Percentiles rank a stretch among this genome's conserved stretches.
Evolutionary conservation across 148 eudicot genomes (phyloP).

Genomic region (Fagopyrum esculentum): DNA sequence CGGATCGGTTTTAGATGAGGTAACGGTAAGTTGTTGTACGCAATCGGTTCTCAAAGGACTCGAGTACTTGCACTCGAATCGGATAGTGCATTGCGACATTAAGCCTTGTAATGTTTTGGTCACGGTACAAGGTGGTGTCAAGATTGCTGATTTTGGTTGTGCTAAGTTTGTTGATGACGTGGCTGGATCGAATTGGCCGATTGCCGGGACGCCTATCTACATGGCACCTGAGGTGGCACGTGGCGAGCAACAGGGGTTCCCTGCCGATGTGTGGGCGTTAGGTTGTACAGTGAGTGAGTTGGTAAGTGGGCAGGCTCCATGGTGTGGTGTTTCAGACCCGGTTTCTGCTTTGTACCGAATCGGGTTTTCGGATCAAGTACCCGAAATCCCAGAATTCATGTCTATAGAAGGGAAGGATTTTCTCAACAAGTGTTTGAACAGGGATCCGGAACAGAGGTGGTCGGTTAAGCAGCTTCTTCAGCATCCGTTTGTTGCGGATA

Average conservation of each 20-base stretch:
- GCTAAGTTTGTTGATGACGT: conserved; percentile 31
- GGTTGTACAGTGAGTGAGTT: conserved; percentile 61
- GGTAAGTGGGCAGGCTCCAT: conserved; percentile 52
- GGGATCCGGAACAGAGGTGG: conserved; percentile 56
- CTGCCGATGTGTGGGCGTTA: conserved; percentile 60
- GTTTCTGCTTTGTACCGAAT: conserved; percentile 36
- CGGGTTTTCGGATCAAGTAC: conserved; percentile 44
- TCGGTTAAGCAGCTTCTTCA: conserved; percentile 44
- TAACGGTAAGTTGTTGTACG: neutral
- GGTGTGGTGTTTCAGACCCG: conserved; percentile 30
- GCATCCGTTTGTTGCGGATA: conserved; percentile 47
- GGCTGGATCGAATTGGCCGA: conserved; percentile 9
- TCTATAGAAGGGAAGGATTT: conserved; percentile 51
- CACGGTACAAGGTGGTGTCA: conserved; percentile 23
- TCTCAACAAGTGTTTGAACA: conserved; percentile 41
- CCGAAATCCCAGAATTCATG: conserved; percentile 36
- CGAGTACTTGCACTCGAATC: conserved; percentile 22
- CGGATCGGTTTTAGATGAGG: conserved; percentile 5
- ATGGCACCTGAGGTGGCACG: conserved; percentile 72
- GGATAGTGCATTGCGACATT: conserved; percentile 31
- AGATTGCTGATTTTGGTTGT: conserved; percentile 69
- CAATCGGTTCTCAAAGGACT: conserved; percentile 20
- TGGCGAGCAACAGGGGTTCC: conserved; percentile 46
- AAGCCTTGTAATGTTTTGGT: conserved; percentile 30
- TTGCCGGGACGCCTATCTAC: conserved; percentile 63